Conservation (phyloP, 768 basidiomycete species). For the Suillus weaverae region DNA sequence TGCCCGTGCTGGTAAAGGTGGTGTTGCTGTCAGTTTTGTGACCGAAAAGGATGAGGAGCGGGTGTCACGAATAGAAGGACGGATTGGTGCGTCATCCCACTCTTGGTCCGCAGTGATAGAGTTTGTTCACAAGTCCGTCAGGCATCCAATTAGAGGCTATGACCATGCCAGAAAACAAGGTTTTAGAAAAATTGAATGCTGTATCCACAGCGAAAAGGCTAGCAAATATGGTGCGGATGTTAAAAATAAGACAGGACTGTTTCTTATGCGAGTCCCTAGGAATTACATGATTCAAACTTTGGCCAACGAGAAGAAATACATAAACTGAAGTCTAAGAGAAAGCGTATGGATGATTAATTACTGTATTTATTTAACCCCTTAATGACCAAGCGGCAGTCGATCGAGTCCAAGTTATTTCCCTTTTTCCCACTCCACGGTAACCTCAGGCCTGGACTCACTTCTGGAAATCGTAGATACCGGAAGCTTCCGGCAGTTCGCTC, state of each 20-base stretch:
- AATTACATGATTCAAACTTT: slow-evolving; percentile 86
- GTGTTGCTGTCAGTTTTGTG: slow-evolving; percentile 90
- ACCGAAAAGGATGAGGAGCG: slow-evolving; percentile 91
- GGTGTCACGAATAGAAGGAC: slow-evolving; percentile 78
- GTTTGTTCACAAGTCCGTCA: slow-evolving; percentile 27
- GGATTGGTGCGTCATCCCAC: slow-evolving; percentile 65
- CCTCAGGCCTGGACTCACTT: background rate
- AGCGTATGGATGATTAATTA: slow-evolving; percentile 1
- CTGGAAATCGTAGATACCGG: background rate
- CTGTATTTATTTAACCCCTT: no score
- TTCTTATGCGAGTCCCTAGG: slow-evolving; percentile 38
- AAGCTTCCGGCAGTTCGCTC: background rate
- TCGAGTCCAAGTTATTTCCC: no score
- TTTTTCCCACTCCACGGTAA: background rate
- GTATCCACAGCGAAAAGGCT: slow-evolving; percentile 93
- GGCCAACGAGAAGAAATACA: slow-evolving; percentile 87
- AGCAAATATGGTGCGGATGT: slow-evolving; percentile 82
- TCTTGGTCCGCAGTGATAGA: background rate
- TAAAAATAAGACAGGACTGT: background rate
- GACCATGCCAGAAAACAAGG: slow-evolving; percentile 72
- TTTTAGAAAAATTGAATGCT: slow-evolving; percentile 79
- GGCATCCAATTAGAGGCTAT: slow-evolving; percentile 79
- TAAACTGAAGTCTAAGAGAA: slow-evolving; percentile 51
- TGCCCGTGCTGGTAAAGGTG: slow-evolving; percentile 86
- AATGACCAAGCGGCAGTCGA: no score